Percentiles rank a stretch among this genome's conserved stretches.
phyloP scores from a whole-genome alignment of 805 yeast species.

The Wickerhamomyces subpelliculosus region DNA sequence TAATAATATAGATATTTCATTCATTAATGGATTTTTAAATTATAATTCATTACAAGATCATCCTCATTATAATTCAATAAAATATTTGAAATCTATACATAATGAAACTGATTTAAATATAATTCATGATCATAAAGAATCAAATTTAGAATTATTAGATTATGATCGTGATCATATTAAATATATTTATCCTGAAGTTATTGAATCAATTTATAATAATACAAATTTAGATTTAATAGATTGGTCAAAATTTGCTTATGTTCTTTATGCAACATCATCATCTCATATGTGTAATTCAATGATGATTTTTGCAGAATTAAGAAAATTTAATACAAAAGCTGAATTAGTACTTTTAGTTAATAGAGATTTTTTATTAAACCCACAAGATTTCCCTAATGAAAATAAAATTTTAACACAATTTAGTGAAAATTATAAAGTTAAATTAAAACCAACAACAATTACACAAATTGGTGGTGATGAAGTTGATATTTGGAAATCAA shows the following conservation, averaged over 20 bases:
- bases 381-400: slow-evolving; percentile 6
- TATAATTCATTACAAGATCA: neutral
- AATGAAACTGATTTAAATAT: neutral
- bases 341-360: slow-evolving; percentile 40
- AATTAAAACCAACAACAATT: slow-evolving; percentile 11
- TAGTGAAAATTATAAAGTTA: slow-evolving; percentile 7
- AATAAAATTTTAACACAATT: slow-evolving; percentile 6
- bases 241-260: slow-evolving; percentile 47
- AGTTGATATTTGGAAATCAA: slow-evolving; percentile 34
- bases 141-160: slow-evolving; percentile 9
- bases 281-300: slow-evolving; percentile 46
- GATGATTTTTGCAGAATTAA: slow-evolving; percentile 37
- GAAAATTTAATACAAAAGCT: slow-evolving; percentile 33
- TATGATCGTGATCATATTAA: slow-evolving; percentile 17
- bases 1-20: neutral
- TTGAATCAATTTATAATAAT: slow-evolving; percentile 11
- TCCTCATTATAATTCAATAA: neutral
- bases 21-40: neutral
- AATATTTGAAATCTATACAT: neutral
- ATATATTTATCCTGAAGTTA: slow-evolving; percentile 19
- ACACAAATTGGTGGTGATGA: slow-evolving; percentile 11
- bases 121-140: neutral
- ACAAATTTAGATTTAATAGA: slow-evolving; percentile 20
- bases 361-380: slow-evolving; percentile 20
- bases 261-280: slow-evolving; percentile 51